Percentiles rank a stretch among this genome's conserved stretches.
Conservation (phyloP, 306 rosid genomes). For the Clitoria ternatea region DNA sequence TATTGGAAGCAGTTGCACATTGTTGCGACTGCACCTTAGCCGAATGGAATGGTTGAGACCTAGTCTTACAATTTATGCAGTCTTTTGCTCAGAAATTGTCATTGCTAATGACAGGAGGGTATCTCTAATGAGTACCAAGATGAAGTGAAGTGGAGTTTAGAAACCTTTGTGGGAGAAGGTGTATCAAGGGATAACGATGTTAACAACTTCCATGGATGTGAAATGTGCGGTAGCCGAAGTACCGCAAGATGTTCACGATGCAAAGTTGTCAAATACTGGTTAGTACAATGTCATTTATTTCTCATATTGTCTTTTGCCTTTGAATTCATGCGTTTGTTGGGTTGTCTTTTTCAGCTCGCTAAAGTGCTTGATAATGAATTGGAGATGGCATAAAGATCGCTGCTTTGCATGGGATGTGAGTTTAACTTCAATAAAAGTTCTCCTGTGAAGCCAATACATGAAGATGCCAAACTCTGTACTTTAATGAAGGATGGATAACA, state of each 20-base stretch:
- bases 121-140: not conserved
- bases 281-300: not conserved
- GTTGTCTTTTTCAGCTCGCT: conserved; percentile 18
- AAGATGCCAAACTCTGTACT: not conserved
- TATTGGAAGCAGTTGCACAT: no score
- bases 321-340: not conserved
- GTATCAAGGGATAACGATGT: not conserved
- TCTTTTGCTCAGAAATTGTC: not conserved
- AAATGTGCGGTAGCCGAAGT: conserved; percentile 25
- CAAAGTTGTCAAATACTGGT: conserved; percentile 32
- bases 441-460: not conserved
- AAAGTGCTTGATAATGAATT: conserved; percentile 31
- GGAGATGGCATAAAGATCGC: conserved; percentile 35
- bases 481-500: not conserved
- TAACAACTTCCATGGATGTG: conserved; percentile 3
- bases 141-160: not conserved
- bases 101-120: conserved; percentile 18
- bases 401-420: conserved; percentile 14
- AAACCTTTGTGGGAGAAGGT: not conserved
- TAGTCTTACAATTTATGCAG: no score
- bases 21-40: no score
- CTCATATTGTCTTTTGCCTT: not conserved
- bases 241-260: conserved; percentile 33
- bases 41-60: no score
- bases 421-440: conserved; percentile 16